Percentiles rank a stretch among this genome's conserved stretches.
phyloP scores from a whole-genome alignment of 805 yeast genomes.

The Metschnikowia anglica region DNA sequence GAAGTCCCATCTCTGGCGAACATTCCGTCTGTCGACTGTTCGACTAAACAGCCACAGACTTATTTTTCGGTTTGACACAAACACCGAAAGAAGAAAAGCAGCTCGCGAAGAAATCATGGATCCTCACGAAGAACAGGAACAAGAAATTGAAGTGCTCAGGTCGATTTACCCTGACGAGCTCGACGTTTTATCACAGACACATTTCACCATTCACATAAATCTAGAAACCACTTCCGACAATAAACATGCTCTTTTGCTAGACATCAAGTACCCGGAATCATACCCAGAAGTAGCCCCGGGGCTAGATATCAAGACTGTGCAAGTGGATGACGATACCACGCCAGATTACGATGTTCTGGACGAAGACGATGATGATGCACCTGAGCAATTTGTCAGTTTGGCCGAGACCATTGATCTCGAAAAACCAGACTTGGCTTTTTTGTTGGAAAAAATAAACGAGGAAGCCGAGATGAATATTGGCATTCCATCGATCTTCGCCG shows the following conservation, averaged over 20 bases:
- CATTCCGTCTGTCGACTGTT: too few relatives aligned
- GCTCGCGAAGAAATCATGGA: too few relatives aligned
- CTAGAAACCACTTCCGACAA: conserved; percentile 69
- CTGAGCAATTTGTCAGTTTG: conserved; percentile 44
- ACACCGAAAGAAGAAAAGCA: too few relatives aligned
- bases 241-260: conserved; percentile 53
- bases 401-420: conserved; percentile 60
- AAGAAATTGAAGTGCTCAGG: conserved; percentile 86
- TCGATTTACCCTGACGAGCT: conserved; percentile 94
- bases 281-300: conserved; percentile 83
- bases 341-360: conserved; percentile 41
- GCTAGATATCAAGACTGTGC: conserved; percentile 41
- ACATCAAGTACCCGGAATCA: conserved; percentile 68
- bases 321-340: conserved; percentile 34
- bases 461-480: conserved; percentile 82
- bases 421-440: conserved; percentile 42
- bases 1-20: too few relatives aligned
- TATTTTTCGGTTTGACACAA: too few relatives aligned
- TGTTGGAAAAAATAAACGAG: conserved; percentile 43
- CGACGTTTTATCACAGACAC: conserved; percentile 42
- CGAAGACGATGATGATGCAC: conserved; percentile 20
- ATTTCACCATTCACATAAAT: conserved; percentile 55
- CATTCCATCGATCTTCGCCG: conserved; percentile 85
- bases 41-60: too few relatives aligned
- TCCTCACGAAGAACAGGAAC: conserved; percentile 76